phyloP scores from a whole-genome alignment of 2,329 filamentous ascomycete species.

The Cordyceps cicadae region DNA sequence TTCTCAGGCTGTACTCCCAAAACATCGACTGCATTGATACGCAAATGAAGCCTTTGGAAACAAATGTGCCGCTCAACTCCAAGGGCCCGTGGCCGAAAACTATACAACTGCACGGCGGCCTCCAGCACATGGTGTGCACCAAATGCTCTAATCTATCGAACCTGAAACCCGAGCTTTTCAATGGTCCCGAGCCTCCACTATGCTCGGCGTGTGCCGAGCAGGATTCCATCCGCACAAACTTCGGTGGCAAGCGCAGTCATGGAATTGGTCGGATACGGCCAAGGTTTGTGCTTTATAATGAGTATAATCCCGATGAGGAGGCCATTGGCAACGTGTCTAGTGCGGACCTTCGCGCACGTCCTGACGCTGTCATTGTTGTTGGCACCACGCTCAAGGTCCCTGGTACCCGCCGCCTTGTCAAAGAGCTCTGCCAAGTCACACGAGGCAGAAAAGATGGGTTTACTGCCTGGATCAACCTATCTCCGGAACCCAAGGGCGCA shows the following conservation, averaged over 20 bases:
- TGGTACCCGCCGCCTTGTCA: slow-evolving; percentile 79
- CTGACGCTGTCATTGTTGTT: slow-evolving; percentile 88
- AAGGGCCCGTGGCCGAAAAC: slow-evolving; percentile 92
- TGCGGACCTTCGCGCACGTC: slow-evolving; percentile 74
- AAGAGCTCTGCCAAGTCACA: slow-evolving; percentile 84
- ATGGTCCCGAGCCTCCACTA: slow-evolving; percentile 72
- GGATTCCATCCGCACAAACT: slow-evolving; percentile 66
- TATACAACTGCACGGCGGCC: slow-evolving; percentile 85
- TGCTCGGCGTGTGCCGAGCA: slow-evolving; percentile 67
- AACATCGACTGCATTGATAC: slow-evolving; percentile 97
- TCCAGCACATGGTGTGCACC: slow-evolving; percentile 94
- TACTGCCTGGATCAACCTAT: slow-evolving; percentile 90
- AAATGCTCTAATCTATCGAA: slow-evolving; percentile 74
- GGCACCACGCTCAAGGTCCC: slow-evolving; percentile 94
- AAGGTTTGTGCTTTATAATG: slow-evolving; percentile 94
- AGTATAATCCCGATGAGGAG: slow-evolving; percentile 92
- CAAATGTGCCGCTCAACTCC: slow-evolving; percentile 67
- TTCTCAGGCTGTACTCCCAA: slow-evolving; percentile 88
- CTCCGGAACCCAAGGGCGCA: slow-evolving; percentile 69
- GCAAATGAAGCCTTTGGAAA: slow-evolving; percentile 67
- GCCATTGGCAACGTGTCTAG: slow-evolving; percentile 87
- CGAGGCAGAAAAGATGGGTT: slow-evolving; percentile 74
- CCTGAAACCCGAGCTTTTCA: slow-evolving; percentile 72
- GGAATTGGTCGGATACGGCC: slow-evolving; percentile 85
- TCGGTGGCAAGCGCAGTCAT: slow-evolving; percentile 81